Conservation (phyloP, 2,329 filamentous ascomycete genomes). For the Colletotrichum tanaceti region DNA sequence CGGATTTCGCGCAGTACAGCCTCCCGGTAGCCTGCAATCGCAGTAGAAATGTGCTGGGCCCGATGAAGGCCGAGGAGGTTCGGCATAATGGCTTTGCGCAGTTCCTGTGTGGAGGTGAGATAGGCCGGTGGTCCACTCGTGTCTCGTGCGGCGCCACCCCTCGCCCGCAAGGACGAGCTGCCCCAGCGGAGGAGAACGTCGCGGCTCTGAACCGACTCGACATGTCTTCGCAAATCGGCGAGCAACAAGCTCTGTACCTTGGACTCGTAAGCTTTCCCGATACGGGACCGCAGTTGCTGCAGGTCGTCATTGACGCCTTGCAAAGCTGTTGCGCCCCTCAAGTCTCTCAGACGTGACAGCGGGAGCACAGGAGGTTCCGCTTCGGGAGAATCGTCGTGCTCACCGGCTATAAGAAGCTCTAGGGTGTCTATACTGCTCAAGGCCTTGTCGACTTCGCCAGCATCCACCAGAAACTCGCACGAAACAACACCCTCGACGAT, state of each 20-base stretch:
- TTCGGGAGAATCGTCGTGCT: slow-evolving; percentile 57
- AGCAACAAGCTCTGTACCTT: slow-evolving; percentile 84
- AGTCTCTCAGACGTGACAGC: slow-evolving; percentile 67
- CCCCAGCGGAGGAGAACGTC: slow-evolving; percentile 90
- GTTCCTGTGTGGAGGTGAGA: slow-evolving; percentile 75
- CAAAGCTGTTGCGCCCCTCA: slow-evolving; percentile 81
- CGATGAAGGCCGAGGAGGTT: slow-evolving; percentile 84
- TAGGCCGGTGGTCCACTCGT: slow-evolving; percentile 82
- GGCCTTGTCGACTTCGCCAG: slow-evolving; percentile 84
- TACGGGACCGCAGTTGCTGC: slow-evolving; percentile 77
- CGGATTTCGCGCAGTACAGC: slow-evolving; percentile 88
- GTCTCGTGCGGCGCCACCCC: slow-evolving; percentile 74
- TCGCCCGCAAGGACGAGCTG: slow-evolving; percentile 76
- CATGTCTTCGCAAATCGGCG: slow-evolving; percentile 82
- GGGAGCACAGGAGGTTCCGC: slow-evolving; percentile 47
- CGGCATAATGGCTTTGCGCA: slow-evolving; percentile 77
- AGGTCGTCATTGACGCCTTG: slow-evolving; percentile 84
- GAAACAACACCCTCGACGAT: slow-evolving; percentile 79
- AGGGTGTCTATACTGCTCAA: slow-evolving; percentile 81
- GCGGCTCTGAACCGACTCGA: slow-evolving; percentile 75
- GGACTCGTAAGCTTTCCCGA: slow-evolving; percentile 87
- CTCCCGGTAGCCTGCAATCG: slow-evolving; percentile 86
- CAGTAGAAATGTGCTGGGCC: slow-evolving; percentile 81
- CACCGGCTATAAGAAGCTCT: slow-evolving; percentile 83
- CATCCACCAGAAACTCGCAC: slow-evolving; percentile 85